Evolutionary conservation across 83 land plant genomes (phyloP), one percentile per base, ranked within the genome.

Genomic region (Picea abies): DNA sequence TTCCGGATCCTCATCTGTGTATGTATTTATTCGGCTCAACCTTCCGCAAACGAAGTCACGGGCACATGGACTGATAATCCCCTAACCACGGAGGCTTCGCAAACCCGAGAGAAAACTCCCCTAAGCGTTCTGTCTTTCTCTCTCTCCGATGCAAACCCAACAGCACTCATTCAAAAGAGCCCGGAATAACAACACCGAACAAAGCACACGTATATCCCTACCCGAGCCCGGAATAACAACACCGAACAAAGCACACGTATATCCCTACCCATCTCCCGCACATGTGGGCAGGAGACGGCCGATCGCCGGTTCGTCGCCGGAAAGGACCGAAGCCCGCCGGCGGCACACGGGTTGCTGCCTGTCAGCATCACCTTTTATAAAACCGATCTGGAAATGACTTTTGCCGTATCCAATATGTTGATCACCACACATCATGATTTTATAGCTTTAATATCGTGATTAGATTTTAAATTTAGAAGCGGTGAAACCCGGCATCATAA

Each of bases 1-100:
- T 69, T 69, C 20, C 73, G 73, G 73, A 69, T 35, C 73, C 44
- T 69, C 73, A 69, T 69, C 8, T 49, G 1, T 49, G 52, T 49
- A 49, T 49, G 52, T 49, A 47, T 49, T 49, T 49, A 8, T 49
- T 49, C 52, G 0, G 52, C 11, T 49, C 52, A 49, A 10, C 52
- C 11, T 49, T 49, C 11, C 11, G 11, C 11, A 49, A 49, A 9
- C 10, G 52, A 9, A 49, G 10, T 49, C 52, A 49, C 52, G 52
- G 52, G 52, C 52, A 49, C 11, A 49, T 49, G 52, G 11, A 44
- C 47, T 44, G 7, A 44, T 5, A 44, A 44, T 44, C 47, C 47
- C 52, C 52, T 11, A 49, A 11, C 52, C 11, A 49, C 52, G 10
- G 52, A 49, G 52, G 52, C 12, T 49, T 49, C 11, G 52, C 52